phyloP scores from a whole-genome alignment of 768 basidiomycete genomes.

The Gloeostereum incarnatum region DNA sequence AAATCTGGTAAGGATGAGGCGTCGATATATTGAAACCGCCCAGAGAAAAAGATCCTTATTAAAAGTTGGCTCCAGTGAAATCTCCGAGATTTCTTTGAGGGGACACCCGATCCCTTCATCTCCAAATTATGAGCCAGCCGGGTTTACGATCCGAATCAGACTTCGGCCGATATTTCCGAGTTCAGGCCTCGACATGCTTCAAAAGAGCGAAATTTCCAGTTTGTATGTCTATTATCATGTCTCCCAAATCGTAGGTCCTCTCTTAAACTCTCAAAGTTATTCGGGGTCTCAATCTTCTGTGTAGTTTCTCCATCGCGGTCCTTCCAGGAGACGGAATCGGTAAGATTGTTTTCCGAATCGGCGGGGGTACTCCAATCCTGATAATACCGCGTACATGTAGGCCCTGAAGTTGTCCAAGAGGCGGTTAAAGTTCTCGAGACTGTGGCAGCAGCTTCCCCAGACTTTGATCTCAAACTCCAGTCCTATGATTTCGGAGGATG shows the following conservation, averaged over 20 bases:
- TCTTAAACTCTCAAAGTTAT: not conserved
- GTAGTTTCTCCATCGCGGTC: slow-evolving; percentile 79
- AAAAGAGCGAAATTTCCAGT: not conserved
- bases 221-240: slow-evolving; percentile 18
- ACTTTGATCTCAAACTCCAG: slow-evolving; percentile 68
- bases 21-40: too few species aligned
- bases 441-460: slow-evolving; percentile 49
- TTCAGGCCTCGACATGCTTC: too few species aligned
- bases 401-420: slow-evolving; percentile 85
- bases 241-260: slow-evolving; percentile 32
- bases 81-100: too few species aligned
- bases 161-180: slow-evolving; percentile 1
- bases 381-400: slow-evolving; percentile 22
- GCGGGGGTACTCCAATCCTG: slow-evolving; percentile 5
- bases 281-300: slow-evolving; percentile 2
- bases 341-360: slow-evolving; percentile 27
- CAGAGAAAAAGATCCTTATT: too few species aligned
- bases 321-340: slow-evolving; percentile 98
- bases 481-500: slow-evolving; percentile 82
- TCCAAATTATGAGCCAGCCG: too few species aligned
- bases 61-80: too few species aligned
- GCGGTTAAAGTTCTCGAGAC: slow-evolving; percentile 77
- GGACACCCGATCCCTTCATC: too few species aligned
- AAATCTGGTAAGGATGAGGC: too few species aligned
- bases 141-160: too few species aligned